Percentiles rank a stretch among this genome's conserved stretches.
phyloP scores from a whole-genome alignment of 768 basidiomycete species.

The Tylopilus vinaceipallidus region DNA sequence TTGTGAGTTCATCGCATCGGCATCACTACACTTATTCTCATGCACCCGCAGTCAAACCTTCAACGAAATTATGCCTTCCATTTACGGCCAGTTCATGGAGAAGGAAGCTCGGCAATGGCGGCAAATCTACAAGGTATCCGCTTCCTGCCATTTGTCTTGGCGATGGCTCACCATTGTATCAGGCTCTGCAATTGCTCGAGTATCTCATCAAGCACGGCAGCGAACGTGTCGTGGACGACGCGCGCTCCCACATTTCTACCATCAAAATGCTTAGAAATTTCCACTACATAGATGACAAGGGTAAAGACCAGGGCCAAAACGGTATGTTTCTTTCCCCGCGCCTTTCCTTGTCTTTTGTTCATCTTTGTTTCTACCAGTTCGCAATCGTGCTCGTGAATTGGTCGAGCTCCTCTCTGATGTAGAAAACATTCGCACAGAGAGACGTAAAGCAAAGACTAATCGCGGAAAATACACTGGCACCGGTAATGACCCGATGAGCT shows the following conservation, averaged over 20 bases:
- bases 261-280: constrained; percentile 98
- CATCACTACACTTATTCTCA: constrained; percentile 5
- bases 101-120: constrained; percentile 99
- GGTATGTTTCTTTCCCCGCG: constrained; percentile 47
- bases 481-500: constrained; percentile 78
- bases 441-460: constrained; percentile 90
- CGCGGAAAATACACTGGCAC: constrained; percentile 86
- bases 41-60: constrained; percentile 75
- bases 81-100: constrained; percentile 94
- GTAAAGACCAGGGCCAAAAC: constrained; percentile 97
- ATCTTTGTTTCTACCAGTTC: constrained; percentile 55
- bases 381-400: constrained; percentile 90
- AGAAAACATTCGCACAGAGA: constrained; percentile 83
- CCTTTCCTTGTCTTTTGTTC: neutral
- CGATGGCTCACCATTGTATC: constrained; percentile 1
- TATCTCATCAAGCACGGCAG: constrained; percentile 97
- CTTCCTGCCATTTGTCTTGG: neutral
- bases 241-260: constrained; percentile 89
- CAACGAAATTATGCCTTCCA: constrained; percentile 98
- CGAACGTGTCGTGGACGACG: constrained; percentile 97
- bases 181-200: constrained; percentile 92
- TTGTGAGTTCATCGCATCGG: constrained; percentile 61
- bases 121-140: constrained; percentile 90
- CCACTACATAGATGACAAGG: constrained; percentile 98
- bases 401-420: constrained; percentile 91